Evolutionary conservation across 257 asterid species (phyloP).

Genomic region (Solanum piurae): DNA sequence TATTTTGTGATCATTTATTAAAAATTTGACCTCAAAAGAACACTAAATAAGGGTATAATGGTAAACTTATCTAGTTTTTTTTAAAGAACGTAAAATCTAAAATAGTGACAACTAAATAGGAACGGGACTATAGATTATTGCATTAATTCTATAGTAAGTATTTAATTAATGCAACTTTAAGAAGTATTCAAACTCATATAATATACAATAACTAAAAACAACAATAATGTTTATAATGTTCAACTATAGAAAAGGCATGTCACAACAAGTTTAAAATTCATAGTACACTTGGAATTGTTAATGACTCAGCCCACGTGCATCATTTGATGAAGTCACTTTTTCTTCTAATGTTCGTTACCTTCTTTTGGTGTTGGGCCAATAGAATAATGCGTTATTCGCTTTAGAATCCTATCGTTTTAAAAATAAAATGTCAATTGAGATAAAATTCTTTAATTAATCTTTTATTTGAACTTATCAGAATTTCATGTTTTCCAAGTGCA

Average conservation of each 20-base stretch:
- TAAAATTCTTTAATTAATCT: neutral
- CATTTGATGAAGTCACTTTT: neutral
- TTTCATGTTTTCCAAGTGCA: neutral
- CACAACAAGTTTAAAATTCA: neutral
- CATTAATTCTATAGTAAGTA: neutral
- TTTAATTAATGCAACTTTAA: neutral
- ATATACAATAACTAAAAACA: neutral
- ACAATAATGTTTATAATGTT: neutral
- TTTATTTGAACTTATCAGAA: neutral
- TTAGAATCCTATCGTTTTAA: neutral
- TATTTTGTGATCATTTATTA: too few relatives aligned
- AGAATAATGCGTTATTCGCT: neutral
- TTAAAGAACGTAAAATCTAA: too few relatives aligned
- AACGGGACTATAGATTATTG: too few relatives aligned
- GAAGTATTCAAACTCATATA: neutral
- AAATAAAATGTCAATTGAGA: neutral
- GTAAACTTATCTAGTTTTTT: too few relatives aligned
- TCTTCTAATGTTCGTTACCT: neutral
- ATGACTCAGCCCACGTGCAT: neutral
- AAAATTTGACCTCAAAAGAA: too few relatives aligned
- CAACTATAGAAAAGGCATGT: neutral
- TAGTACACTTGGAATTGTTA: neutral
- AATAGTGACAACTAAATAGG: too few relatives aligned
- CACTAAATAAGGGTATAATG: too few relatives aligned
- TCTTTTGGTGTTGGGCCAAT: neutral